A percentile compares a stretch with the other conserved stretches of the same genome.
These are phyloP conservation scores for Leccinum ochraceum DNA, from an alignment of 768 basidiomycete genomes.

Conservation along the genomic window DNA sequence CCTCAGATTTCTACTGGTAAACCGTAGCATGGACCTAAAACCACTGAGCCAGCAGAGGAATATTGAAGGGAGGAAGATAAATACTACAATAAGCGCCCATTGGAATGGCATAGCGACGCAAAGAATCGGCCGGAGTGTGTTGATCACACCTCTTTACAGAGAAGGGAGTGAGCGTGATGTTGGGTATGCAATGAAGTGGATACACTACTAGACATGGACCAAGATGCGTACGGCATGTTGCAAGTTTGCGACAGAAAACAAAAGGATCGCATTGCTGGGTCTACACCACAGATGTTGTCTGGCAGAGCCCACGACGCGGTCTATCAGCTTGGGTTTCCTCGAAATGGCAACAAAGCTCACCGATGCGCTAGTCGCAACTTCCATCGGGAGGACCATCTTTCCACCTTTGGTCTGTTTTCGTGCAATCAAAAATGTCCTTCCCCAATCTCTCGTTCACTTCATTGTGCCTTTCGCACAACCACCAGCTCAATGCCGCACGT, in stretches of 20 bases:
- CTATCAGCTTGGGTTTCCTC: not conserved
- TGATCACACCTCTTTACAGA: not conserved
- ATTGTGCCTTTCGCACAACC: slow-evolving; percentile 94
- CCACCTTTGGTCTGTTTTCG: slow-evolving; percentile 86
- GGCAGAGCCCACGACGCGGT: not conserved
- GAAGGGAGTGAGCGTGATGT: not conserved
- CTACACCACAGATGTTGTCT: not conserved
- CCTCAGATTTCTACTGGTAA: not conserved
- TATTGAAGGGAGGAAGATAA: not conserved
- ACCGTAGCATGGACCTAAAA: too few relatives aligned
- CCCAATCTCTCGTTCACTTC: slow-evolving; percentile 87
- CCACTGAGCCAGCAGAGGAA: not conserved
- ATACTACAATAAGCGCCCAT: not conserved
- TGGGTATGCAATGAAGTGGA: not conserved
- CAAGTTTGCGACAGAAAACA: not conserved
- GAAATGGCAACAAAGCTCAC: slow-evolving; percentile 10
- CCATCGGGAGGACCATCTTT: slow-evolving; percentile 88
- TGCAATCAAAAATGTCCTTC: slow-evolving; percentile 82
- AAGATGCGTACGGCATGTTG: slow-evolving; percentile 2
- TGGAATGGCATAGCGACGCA: not conserved
- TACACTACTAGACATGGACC: not conserved
- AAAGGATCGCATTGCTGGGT: not conserved
- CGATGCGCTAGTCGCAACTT: slow-evolving; percentile 69
- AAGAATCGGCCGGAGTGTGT: not conserved
- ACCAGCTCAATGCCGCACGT: slow-evolving; percentile 65